phyloP scores from a whole-genome alignment of 2,329 filamentous ascomycete genomes.

The Pestalotiopsis sp. region DNA sequence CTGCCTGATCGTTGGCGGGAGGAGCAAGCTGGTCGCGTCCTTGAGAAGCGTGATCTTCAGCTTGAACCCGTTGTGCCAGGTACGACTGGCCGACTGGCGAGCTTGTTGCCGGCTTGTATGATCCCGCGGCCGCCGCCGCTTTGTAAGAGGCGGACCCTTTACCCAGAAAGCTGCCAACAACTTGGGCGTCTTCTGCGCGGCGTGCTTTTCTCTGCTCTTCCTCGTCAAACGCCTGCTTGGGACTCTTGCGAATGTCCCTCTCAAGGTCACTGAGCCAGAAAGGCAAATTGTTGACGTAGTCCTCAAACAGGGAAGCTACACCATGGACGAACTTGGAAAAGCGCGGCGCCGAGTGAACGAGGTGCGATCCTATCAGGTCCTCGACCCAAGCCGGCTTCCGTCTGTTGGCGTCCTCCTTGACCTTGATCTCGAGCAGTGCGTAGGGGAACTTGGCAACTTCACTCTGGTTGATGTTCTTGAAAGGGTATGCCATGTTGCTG shows the following conservation, averaged over 20 bases:
- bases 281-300: conserved; percentile 92
- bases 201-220: conserved; percentile 84
- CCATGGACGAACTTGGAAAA: conserved; percentile 99
- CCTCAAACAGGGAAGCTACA: conserved; percentile 87
- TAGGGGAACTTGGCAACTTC: conserved; percentile 91
- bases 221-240: conserved; percentile 85
- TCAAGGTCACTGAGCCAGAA: conserved; percentile 95
- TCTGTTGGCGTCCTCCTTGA: conserved; percentile 65
- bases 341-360: conserved; percentile 84
- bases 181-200: conserved; percentile 82
- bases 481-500: conserved; percentile 81
- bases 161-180: conserved; percentile 85
- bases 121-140: conserved; percentile 31
- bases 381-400: conserved; percentile 85
- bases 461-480: conserved; percentile 82
- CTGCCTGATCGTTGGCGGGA: conserved; percentile 21
- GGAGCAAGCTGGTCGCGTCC: background rate
- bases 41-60: conserved; percentile 35
- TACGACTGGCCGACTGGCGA: conserved; percentile 71
- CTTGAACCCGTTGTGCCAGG: conserved; percentile 55
- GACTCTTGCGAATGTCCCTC: conserved; percentile 90
- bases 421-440: conserved; percentile 89
- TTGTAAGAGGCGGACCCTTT: conserved; percentile 36
- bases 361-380: conserved; percentile 88
- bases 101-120: conserved; percentile 62